These are phyloP conservation scores for Vitis hybrid DNA, from an alignment of 177 flowering plant species.

Conservation along the genomic window DNA sequence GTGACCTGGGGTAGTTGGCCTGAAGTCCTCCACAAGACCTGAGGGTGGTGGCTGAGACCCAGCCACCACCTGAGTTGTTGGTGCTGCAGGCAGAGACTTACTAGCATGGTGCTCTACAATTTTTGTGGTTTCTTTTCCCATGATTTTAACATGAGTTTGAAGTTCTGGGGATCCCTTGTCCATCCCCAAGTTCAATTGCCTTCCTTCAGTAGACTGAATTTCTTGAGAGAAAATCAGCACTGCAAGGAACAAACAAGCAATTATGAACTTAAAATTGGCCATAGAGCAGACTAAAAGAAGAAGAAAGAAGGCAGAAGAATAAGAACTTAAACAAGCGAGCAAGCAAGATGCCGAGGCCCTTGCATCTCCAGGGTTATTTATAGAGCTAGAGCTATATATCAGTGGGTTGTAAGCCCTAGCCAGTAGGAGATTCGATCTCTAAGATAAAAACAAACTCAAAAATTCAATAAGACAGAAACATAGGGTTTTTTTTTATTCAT, in stretches of 20 bases:
- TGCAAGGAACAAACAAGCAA: constrained; percentile 16
- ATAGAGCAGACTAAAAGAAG: constrained; percentile 16
- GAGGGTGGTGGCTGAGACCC: constrained; percentile 16
- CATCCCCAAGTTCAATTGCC: constrained; percentile 23
- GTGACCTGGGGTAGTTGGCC: constrained; percentile 26
- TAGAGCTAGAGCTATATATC: neutral
- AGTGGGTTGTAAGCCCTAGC: too few species aligned
- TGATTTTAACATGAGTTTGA: neutral
- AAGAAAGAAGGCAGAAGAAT: neutral
- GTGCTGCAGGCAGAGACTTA: constrained; percentile 1
- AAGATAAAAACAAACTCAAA: neutral
- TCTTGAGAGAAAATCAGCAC: constrained; percentile 18
- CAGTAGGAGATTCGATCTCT: neutral
- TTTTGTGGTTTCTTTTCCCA: neutral
- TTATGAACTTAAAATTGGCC: constrained; percentile 18
- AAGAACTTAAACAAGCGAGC: neutral
- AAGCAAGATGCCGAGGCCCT: neutral
- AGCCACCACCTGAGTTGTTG: neutral
- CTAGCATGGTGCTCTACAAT: neutral
- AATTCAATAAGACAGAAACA: constrained; percentile 6
- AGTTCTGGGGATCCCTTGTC: constrained; percentile 1
- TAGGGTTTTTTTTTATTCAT: neutral
- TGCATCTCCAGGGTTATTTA: constrained; percentile 13
- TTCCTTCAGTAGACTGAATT: constrained; percentile 26
- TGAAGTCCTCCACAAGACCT: constrained; percentile 26